A percentile compares a stretch with the other conserved stretches of the same genome.
Evolutionary conservation across 805 yeast species (phyloP).

Genomic region (Kuraishia borneana): DNA sequence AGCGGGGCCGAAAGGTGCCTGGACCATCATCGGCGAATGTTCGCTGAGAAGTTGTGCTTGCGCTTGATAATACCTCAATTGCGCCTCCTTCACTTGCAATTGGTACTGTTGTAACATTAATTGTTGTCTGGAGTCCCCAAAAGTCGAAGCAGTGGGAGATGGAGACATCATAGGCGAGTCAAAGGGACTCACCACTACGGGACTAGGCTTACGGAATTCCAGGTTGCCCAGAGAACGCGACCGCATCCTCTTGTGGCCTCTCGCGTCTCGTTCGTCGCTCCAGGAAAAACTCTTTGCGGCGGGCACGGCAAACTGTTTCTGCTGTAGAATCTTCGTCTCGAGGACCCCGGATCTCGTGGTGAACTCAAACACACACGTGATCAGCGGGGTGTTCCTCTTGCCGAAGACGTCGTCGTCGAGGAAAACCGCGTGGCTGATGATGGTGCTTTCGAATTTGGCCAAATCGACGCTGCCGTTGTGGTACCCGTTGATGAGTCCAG

Average conservation of each 20-base stretch:
- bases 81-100: background rate
- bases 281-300: background rate
- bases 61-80: background rate
- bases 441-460: conserved; percentile 10
- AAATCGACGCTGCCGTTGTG: conserved; percentile 17
- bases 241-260: conserved; percentile 23
- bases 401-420: conserved; percentile 15
- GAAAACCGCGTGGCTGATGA: conserved; percentile 17
- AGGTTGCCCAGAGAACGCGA: conserved; percentile 22
- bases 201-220: conserved; percentile 4
- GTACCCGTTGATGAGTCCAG: conserved; percentile 17
- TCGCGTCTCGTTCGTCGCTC: conserved; percentile 2
- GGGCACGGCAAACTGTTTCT: background rate
- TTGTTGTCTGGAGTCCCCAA: background rate
- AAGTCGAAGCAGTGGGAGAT: background rate
- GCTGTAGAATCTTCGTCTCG: background rate
- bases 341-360: conserved; percentile 2
- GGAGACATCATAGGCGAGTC: background rate
- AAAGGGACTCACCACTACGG: background rate
- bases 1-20: background rate
- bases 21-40: background rate
- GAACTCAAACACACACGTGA: conserved; percentile 21
- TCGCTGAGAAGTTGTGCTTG: background rate
- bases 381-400: conserved; percentile 10
- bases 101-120: conserved; percentile 1